Evolutionary conservation across 768 basidiomycete genomes (phyloP).

Genomic region (Rhizopogon vulgaris): DNA sequence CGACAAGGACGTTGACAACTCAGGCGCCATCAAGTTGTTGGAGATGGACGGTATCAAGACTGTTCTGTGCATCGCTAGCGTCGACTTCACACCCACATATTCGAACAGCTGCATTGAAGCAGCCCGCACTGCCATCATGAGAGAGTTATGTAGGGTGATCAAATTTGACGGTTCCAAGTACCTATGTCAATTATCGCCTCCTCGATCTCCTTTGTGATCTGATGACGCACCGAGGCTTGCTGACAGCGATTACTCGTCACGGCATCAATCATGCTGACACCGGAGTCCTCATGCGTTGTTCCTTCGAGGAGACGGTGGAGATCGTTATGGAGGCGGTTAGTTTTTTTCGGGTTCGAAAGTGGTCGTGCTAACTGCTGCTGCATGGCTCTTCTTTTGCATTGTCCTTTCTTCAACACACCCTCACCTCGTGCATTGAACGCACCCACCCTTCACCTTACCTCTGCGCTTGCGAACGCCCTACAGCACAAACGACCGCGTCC

Average conservation of each 20-base stretch:
- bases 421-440: too few relatives aligned
- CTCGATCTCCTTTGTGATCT: conserved; percentile 94
- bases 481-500: too few relatives aligned
- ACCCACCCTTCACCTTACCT: too few relatives aligned
- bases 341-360: too few relatives aligned
- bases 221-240: conserved; percentile 91
- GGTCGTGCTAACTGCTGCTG: too few relatives aligned
- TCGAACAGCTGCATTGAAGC: conserved; percentile 99
- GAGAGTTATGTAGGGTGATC: conserved; percentile 93
- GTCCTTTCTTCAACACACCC: too few relatives aligned
- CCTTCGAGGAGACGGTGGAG: conserved; percentile 99
- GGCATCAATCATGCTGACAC: conserved; percentile 99
- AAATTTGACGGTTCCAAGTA: too few relatives aligned
- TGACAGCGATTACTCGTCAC: conserved; percentile 99
- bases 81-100: conserved; percentile 88
- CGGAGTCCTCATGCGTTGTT: conserved; percentile 95
- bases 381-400: too few relatives aligned
- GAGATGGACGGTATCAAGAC: conserved; percentile 96
- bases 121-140: conserved; percentile 89
- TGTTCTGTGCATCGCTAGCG: conserved; percentile 92
- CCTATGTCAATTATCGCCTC: conserved; percentile 98
- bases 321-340: conserved; percentile 99
- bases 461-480: too few relatives aligned
- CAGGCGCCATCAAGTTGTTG: conserved; percentile 69
- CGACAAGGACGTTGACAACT: conserved; percentile 60